Percentiles rank a stretch among this genome's conserved stretches.
phyloP scores from a whole-genome alignment of 306 rosid species.

The Ochetophila trinervis region DNA sequence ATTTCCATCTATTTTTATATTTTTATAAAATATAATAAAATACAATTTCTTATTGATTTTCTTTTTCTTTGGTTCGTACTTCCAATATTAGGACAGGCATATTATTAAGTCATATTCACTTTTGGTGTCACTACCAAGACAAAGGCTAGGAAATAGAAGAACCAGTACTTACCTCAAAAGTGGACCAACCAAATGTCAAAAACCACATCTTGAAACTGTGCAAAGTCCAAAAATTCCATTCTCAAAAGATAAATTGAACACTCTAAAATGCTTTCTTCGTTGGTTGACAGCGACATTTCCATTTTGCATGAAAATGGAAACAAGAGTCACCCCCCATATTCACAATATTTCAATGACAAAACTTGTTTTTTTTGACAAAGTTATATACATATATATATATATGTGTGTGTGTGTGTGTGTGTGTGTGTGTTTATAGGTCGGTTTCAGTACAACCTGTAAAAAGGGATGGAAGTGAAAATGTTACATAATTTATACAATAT shows the following conservation, averaged over 20 bases:
- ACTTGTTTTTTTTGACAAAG: no score
- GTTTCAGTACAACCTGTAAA: no score
- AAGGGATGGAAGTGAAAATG: no score
- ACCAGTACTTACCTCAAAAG: not conserved
- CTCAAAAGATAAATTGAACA: not conserved
- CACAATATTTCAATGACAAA: no score
- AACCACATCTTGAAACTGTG: constrained; percentile 5
- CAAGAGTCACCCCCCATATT: no score
- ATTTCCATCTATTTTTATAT: not conserved
- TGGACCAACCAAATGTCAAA: constrained; percentile 3
- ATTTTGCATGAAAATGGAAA: no score
- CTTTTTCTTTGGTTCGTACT: not conserved
- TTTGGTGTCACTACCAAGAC: not conserved
- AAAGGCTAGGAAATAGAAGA: not conserved
- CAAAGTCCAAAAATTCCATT: not conserved
- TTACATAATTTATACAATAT: no score
- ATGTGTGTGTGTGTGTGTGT: no score
- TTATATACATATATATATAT: no score
- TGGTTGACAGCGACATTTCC: constrained; percentile 7
- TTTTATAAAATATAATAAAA: not conserved
- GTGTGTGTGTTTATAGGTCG: no score
- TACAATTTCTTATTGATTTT: not conserved
- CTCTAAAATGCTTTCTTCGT: not conserved
- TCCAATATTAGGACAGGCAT: constrained; percentile 1
- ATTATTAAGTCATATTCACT: constrained; percentile 19